phyloP scores from a whole-genome alignment of 441 rosid genomes.

The Manihot esculenta region DNA sequence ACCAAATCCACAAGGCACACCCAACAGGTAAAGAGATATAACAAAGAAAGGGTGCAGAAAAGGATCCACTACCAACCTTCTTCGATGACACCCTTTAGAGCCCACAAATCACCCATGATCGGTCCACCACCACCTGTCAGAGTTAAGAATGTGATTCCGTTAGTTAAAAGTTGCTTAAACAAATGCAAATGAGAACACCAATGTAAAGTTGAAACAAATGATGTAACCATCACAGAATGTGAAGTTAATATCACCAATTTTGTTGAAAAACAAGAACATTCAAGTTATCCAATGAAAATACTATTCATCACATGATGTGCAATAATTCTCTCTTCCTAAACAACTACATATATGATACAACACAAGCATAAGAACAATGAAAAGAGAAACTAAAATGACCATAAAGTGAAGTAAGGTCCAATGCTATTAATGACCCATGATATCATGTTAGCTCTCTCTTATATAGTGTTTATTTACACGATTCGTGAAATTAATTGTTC shows the following conservation, averaged over 20 bases:
- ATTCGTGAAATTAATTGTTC: neutral
- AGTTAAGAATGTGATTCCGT: constrained; percentile 24
- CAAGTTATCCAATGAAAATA: neutral
- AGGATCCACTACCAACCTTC: constrained; percentile 56
- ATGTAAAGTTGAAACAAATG: neutral
- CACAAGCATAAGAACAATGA: neutral
- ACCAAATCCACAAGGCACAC: neutral
- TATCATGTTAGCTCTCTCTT: neutral
- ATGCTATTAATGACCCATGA: neutral
- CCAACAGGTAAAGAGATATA: constrained; percentile 3
- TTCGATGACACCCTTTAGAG: constrained; percentile 94
- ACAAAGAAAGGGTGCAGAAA: constrained; percentile 3
- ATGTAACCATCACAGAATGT: neutral
- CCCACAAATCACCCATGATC: constrained; percentile 99
- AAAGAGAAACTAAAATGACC: neutral
- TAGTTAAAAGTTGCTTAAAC: constrained; percentile 19
- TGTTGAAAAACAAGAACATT: neutral
- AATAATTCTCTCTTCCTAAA: neutral
- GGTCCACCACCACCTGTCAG: constrained; percentile 96
- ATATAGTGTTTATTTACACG: constrained; percentile 2
- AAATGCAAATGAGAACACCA: neutral
- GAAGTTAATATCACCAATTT: neutral
- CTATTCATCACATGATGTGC: constrained; percentile 1
- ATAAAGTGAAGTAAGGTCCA: neutral
- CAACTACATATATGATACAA: neutral